phyloP scores from a whole-genome alignment of 108 stramenopile genomes.

The Pelagomonas calceolata region DNA sequence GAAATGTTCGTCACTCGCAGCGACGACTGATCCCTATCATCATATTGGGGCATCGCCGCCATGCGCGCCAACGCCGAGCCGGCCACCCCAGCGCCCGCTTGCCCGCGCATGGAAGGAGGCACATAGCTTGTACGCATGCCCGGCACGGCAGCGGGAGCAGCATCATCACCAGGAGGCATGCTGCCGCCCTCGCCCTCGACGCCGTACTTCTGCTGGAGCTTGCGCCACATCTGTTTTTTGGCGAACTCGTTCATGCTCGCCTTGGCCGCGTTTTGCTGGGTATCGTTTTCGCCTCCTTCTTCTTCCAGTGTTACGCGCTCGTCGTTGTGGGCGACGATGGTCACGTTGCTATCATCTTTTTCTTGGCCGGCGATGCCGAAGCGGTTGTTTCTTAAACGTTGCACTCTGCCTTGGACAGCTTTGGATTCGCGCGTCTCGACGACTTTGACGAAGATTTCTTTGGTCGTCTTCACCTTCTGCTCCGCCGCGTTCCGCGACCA shows the following conservation, averaged over 20 bases:
- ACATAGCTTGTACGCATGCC: neutral
- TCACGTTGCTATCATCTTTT: neutral
- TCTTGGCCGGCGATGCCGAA: neutral
- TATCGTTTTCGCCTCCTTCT: neutral
- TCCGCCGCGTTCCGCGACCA: neutral
- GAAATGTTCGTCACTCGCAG: conserved; percentile 96
- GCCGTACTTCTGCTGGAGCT: too few relatives aligned
- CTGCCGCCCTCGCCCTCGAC: too few relatives aligned
- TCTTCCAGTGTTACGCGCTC: neutral
- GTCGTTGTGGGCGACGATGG: neutral
- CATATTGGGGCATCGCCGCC: conserved; percentile 6
- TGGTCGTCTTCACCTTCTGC: neutral
- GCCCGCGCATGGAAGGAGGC: neutral
- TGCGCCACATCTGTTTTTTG: neutral
- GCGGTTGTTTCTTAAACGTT: neutral
- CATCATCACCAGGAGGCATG: too few relatives aligned
- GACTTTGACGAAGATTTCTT: neutral
- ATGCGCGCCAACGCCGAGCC: neutral
- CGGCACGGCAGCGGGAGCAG: neutral
- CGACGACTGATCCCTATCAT: conserved; percentile 81
- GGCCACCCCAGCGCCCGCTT: neutral
- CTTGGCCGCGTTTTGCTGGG: neutral
- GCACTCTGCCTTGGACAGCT: neutral
- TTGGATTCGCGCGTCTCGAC: neutral
- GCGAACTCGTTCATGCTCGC: neutral